Evolutionary conservation across 768 basidiomycete species (phyloP).

Genomic region (Xerocomellus dryophilus): DNA sequence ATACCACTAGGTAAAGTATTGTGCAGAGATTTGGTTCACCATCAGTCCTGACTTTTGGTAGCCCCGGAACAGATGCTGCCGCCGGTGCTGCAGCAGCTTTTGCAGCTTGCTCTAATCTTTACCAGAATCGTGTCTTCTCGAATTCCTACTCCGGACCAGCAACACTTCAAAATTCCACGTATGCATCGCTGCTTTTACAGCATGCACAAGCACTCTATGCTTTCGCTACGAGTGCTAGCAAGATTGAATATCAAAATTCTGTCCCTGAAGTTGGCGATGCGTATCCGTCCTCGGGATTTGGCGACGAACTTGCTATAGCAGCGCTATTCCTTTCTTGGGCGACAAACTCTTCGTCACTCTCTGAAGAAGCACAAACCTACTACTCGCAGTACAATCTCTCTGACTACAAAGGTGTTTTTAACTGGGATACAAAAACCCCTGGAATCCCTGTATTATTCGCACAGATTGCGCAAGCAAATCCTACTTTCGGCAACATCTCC

Average conservation of each 20-base stretch:
- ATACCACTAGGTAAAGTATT: slow-evolving; percentile 48
- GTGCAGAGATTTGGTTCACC: not conserved
- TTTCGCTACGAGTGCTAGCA: slow-evolving; percentile 68
- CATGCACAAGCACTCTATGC: slow-evolving; percentile 76
- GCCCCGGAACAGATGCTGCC: slow-evolving; percentile 88
- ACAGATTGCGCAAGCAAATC: slow-evolving; percentile 63
- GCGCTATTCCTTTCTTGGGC: slow-evolving; percentile 76
- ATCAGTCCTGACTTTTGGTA: slow-evolving; percentile 11
- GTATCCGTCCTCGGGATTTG: slow-evolving; percentile 71
- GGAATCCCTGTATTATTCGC: slow-evolving; percentile 73
- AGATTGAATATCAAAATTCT: slow-evolving; percentile 63
- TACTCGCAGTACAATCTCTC: slow-evolving; percentile 57
- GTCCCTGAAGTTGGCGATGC: slow-evolving; percentile 60
- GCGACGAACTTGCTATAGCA: slow-evolving; percentile 73
- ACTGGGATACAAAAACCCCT: slow-evolving; percentile 86
- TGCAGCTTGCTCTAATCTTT: slow-evolving; percentile 80
- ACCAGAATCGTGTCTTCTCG: slow-evolving; percentile 57
- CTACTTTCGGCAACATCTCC: slow-evolving; percentile 54
- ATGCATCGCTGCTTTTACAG: slow-evolving; percentile 62
- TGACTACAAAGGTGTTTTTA: slow-evolving; percentile 60
- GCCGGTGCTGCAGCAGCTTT: slow-evolving; percentile 85
- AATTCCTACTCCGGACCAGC: slow-evolving; percentile 56
- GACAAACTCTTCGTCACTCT: slow-evolving; percentile 56
- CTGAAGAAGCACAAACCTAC: slow-evolving; percentile 59
- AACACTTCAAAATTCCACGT: slow-evolving; percentile 67